Percentiles rank a stretch among this genome's conserved stretches.
Evolutionary conservation across 164 flowering plant species (phyloP).

Genomic region (Akebia trifoliata): DNA sequence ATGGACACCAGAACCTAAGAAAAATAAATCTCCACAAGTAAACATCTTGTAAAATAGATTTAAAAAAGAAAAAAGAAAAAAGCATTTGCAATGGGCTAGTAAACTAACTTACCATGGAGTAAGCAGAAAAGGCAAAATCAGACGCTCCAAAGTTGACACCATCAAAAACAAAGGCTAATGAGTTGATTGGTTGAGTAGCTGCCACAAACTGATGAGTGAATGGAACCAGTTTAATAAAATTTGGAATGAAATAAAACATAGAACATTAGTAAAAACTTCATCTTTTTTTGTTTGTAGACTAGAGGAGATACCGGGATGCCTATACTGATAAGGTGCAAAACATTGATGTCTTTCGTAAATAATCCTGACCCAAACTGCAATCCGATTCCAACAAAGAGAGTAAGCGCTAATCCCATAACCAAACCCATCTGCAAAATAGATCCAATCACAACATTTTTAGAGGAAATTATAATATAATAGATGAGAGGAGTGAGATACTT

Average conservation of each 20-base stretch:
- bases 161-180: slow-evolving; percentile 81
- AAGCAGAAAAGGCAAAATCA: slow-evolving; percentile 75
- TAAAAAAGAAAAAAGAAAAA: too few species aligned
- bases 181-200: slow-evolving; percentile 73
- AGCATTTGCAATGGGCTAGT: too few species aligned
- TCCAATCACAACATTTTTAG: too few species aligned
- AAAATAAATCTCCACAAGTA: too few species aligned
- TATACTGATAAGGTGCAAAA: slow-evolving; percentile 49
- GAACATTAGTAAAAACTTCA: too few species aligned
- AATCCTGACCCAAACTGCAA: slow-evolving; percentile 53
- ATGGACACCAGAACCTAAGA: slow-evolving; percentile 72
- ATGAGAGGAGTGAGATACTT: too few species aligned
- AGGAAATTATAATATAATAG: too few species aligned
- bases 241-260: too few species aligned
- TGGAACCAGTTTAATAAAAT: too few species aligned
- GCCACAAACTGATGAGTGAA: slow-evolving; percentile 66
- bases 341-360: slow-evolving; percentile 59
- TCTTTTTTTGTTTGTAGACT: neutral
- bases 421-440: slow-evolving; percentile 64
- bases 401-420: slow-evolving; percentile 56
- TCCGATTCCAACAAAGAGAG: slow-evolving; percentile 56
- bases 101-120: slow-evolving; percentile 79
- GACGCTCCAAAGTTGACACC: slow-evolving; percentile 91
- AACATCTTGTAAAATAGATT: too few species aligned
- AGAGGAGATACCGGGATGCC: slow-evolving; percentile 62